Conservation (phyloP, 2,329 filamentous ascomycete species). For the Thelonectria blattea region DNA sequence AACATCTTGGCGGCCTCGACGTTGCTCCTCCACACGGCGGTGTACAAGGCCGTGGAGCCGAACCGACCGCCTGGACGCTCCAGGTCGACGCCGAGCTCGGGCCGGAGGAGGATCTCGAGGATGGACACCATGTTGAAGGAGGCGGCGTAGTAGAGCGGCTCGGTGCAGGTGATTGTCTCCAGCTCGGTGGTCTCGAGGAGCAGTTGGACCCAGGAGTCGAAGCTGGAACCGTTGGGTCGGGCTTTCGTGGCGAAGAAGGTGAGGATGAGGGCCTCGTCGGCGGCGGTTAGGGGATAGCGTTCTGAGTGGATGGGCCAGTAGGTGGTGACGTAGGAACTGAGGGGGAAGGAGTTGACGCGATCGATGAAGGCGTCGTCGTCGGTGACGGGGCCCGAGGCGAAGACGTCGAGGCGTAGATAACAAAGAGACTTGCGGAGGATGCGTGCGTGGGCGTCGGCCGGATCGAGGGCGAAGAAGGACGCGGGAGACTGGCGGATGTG, state of each 20-base stretch:
- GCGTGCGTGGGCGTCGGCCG: conserved; percentile 16
- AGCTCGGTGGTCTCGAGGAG: conserved; percentile 19
- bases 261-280: conserved; percentile 29
- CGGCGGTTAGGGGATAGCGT: conserved; percentile 5
- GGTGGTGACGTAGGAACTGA: conserved; percentile 25
- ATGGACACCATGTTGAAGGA: conserved; percentile 36
- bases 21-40: conserved; percentile 29
- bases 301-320: conserved; percentile 36
- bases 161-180: conserved; percentile 20
- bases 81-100: conserved; percentile 25
- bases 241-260: conserved; percentile 32
- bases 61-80: conserved; percentile 30
- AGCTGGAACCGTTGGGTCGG: conserved; percentile 23
- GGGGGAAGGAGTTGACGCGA: conserved; percentile 20
- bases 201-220: conserved; percentile 36
- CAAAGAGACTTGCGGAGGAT: conserved; percentile 36
- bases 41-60: conserved; percentile 30
- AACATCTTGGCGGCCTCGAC: conserved; percentile 31
- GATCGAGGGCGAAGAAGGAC: conserved; percentile 30
- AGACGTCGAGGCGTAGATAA: conserved; percentile 27
- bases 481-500: conserved; percentile 27
- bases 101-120: conserved; percentile 27
- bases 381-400: conserved; percentile 24
- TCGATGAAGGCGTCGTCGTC: background rate
- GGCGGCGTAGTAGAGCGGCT: conserved; percentile 36